Base-by-base conservation (phyloP, 176 grass and related monocot genomes). In the Puccinellia tenuiflora region DNA sequence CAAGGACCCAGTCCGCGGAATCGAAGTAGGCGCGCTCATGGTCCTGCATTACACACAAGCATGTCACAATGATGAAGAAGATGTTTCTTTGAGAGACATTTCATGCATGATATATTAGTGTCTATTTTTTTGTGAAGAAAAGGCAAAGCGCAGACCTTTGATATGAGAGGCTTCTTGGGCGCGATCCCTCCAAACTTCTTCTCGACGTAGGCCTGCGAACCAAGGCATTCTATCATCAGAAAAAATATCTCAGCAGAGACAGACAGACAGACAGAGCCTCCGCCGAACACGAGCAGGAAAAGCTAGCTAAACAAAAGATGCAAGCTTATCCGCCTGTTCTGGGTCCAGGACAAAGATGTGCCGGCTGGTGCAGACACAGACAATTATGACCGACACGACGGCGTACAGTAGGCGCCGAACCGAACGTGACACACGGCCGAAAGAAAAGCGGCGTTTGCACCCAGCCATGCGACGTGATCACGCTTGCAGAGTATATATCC, bases 11-110 rank as follows among this genome's bases (percentile, higher is more conserved):
- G 73, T 97, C 94, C 0, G 94, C 94, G 3, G 94, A 97, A 61
- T 97, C 94, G 57, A 94, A 97, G 60, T 97, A 97, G 52, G 94
- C 90, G 28, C 92, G 88, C 88, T 97, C 92, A 74, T 97, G 85
- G 76, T 97, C 91, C 96, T 98, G 73, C 83, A 88, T 76, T n/a
- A 50, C 31, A 39, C 20, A n/a, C 16, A 79, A 35, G 18, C 1
- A 63, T 71, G 54, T 12, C 50, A 46, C 29, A 64, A 30, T 47
- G 45, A 50, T 50, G 25, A 21, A 64, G 65, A 9, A 70, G 65
- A 42, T 3, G 22, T 10, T 55, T 50, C 26, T 77, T 45, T 56
- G 10, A 64, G 43, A 76, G 22, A 65, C 64, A 40, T 40, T 15
- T 66, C 1, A 55, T 12, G 20, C 63, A 20, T 21, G 31, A 35